phyloP scores from a whole-genome alignment of 1,139 yeast genomes.

The Kazachstania sp. region DNA sequence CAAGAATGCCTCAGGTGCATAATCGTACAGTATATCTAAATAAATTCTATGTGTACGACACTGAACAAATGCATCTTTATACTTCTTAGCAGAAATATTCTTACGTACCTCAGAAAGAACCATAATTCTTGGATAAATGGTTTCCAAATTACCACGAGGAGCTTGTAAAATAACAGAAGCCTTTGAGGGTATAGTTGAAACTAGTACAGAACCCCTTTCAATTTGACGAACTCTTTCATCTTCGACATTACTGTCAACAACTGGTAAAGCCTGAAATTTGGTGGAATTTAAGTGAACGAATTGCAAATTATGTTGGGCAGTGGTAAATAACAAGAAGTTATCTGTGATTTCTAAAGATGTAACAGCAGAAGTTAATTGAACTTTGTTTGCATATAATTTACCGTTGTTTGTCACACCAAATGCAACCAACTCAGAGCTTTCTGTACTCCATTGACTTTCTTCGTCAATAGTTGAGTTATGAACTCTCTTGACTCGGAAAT shows the following conservation, averaged over 20 bases:
- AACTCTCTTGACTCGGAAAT: conserved; percentile 43
- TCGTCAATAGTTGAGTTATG: conserved; percentile 12
- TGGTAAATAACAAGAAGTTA: conserved; percentile 69
- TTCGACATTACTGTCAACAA: conserved; percentile 32
- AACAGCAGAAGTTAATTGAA: conserved; percentile 63
- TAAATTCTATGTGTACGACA: conserved; percentile 92
- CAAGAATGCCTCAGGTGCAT: conserved; percentile 62
- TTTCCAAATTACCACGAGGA: conserved; percentile 92
- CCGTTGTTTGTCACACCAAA: conserved; percentile 73
- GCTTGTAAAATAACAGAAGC: conserved; percentile 85
- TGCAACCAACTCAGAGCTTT: conserved; percentile 35
- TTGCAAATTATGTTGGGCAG: conserved; percentile 77
- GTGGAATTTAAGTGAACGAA: conserved; percentile 60
- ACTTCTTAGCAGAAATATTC: conserved; percentile 49
- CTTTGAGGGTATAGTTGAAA: conserved; percentile 73
- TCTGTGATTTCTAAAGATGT: conserved; percentile 76
- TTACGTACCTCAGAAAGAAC: conserved; percentile 76
- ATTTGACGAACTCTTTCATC: conserved; percentile 85
- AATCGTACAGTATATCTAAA: conserved; percentile 82
- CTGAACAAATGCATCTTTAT: conserved; percentile 62
- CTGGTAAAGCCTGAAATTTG: conserved; percentile 33
- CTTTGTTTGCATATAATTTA: conserved; percentile 57
- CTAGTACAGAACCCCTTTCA: conserved; percentile 82
- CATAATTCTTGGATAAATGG: conserved; percentile 88
- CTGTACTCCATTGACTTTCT: conserved; percentile 29